Base-by-base conservation (phyloP, 495 filamentous ascomycete species). In the Neurospora sp. region DNA sequence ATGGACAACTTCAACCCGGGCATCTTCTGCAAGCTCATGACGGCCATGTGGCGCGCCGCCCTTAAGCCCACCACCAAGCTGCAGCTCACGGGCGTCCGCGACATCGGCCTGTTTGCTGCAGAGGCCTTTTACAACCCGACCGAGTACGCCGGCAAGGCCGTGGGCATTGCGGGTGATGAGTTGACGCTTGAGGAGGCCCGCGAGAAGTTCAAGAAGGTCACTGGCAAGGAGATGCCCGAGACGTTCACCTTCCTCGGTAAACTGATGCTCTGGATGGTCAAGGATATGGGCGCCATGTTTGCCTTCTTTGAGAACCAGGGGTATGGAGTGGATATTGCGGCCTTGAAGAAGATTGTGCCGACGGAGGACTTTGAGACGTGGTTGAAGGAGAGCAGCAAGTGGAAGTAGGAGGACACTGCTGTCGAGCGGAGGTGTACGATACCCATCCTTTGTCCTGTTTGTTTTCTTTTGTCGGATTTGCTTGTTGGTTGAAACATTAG, bases 51-150 rank as follows among this genome's bases (percentile, higher is more conserved):
- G 78, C 74, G 73, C 14, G 80, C 84, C 10, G 72, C 71, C 70
- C 77, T 78, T 77, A 85, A 39, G 71, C 81, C 72, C 11, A 79
- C 83, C 20, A 79, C 85, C 48, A 86, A 84, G 35, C 79, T 93
- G 31, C 91, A 92, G 74, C 78, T 90, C 59, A 79, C 92, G 62
- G 83, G 88, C 20, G 83, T 84, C 0, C 81, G 76, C 0, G 90
- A 93, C 75, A 92, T 94, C 78, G 91, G 92, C 0, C 72, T 83
- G 72, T 89, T 92, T 73, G 91, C 80, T 5, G 88, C 88, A 7
- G 79, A 85, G 72, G 90, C 89, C 0, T 88, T 93, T 0, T 72
- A 79, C 11, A 54, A 80, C 10, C 81, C 82, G 3, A 66, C 74
- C 39, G 40, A 72, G 39, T 86, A 80, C 76, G 72, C 78, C 4